Evolutionary conservation across 1,284 basidiomycete species (phyloP).

Genomic region (Vanrija sp.): DNA sequence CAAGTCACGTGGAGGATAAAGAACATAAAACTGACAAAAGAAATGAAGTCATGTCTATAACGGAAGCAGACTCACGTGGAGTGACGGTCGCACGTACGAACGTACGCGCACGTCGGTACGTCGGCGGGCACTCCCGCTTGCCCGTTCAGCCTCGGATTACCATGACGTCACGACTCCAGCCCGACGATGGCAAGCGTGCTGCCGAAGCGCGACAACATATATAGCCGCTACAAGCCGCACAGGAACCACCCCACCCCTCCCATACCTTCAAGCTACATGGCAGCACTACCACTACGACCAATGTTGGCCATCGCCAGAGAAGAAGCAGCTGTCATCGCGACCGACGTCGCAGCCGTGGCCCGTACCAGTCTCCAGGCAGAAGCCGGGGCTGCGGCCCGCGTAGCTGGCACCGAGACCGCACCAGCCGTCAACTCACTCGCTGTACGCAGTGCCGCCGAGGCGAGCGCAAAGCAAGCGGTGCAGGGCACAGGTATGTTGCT

Average conservation of each 20-base stretch:
- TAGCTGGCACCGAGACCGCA: constrained; percentile 14
- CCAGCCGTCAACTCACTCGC: constrained; percentile 30
- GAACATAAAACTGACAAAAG: neutral
- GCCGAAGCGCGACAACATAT: neutral
- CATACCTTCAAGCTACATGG: constrained; percentile 5
- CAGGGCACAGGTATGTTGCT: constrained; percentile 13
- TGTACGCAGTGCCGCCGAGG: constrained; percentile 34
- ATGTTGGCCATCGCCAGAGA: constrained; percentile 40
- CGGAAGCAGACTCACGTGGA: too few relatives aligned
- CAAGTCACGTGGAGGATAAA: neutral
- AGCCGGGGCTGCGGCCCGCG: constrained; percentile 20
- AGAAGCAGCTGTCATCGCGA: constrained; percentile 33
- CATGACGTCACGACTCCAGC: too few relatives aligned
- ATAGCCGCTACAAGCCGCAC: too few relatives aligned
- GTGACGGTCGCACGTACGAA: too few relatives aligned
- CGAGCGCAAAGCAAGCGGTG: constrained; percentile 22
- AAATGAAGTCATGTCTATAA: too few relatives aligned
- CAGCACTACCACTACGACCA: constrained; percentile 26
- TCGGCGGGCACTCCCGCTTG: too few relatives aligned
- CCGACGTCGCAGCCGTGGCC: constrained; percentile 29
- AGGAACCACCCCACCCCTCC: neutral
- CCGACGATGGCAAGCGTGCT: too few relatives aligned
- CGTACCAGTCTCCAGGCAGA: constrained; percentile 27
- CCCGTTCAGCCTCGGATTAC: too few relatives aligned
- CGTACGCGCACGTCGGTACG: too few relatives aligned